Evolutionary conservation across 805 yeast species (phyloP), one percentile per base, ranked within the genome.

Genomic region (Saccharomycodes ludwigii): DNA sequence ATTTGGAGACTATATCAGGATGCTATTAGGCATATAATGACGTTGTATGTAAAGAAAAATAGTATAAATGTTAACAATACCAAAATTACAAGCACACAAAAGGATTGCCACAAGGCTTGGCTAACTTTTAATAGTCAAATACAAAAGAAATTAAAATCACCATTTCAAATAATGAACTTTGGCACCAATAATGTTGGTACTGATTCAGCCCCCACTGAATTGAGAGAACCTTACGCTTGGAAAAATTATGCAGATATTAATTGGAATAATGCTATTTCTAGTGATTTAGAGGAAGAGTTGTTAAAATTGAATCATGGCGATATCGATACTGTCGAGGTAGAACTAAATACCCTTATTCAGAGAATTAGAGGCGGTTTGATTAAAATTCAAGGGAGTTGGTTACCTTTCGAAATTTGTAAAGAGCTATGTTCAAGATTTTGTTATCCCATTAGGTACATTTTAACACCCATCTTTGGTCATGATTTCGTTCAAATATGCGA

Each of bases 331-430:
- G 18, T 16, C 11, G n/a, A 15, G 9, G 9, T 25, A 11, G 12
- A 14, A 25, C 35, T 41, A 3, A 27, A 42, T 4, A 34, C 46
- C 4, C 40, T 53, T 10, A 47, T 60, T 21, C 72, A 72, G 44
- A 68, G 95, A 31, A 83, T 85, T 11, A 62, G 95, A 34, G 96
- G 96, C 29, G 96, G 95, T 3, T 83, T 73, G 46, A 66, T 85
- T 41, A 84, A 84, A 60, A 83, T 86, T 41, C 96, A 85, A 58
- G 96, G 96, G 4, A 83, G 95, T 6, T 86, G 95, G 95, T 57
- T 84, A 24, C 88, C 94, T 2, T 77, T 57, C 46, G 68, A 66
- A 7, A 61, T 80, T 31, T 84, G 93, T 16, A 65, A 65, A 37
- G 57, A 68, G 20, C 59, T 85, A 32, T 88, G 94, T 3, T 53